Evolutionary conservation across 2,329 filamentous ascomycete genomes (phyloP), one percentile per base, ranked within the genome.

Genomic region (Alternaria rosae): DNA sequence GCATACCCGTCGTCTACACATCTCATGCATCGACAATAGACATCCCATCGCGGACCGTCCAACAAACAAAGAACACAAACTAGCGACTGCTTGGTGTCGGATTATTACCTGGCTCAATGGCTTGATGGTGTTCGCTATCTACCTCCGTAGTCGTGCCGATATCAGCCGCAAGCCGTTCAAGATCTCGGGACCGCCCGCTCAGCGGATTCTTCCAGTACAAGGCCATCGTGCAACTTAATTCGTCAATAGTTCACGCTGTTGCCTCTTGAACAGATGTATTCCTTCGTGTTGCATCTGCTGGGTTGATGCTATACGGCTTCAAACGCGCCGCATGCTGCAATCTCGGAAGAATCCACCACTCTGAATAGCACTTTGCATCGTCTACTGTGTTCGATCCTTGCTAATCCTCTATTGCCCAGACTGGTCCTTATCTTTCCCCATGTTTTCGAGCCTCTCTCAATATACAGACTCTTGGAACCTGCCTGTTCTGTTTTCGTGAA

Each of bases 131-230:
- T n/a, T 11, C 5, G 26, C 17, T 50, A 30, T 32, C 20, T 6
- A 32, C 17, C 6, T 28, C 47, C 47, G 47, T 21, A 35, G 10
- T 32, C 47, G 47, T 7, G 47, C 47, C 47, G 47, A 50, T 23
- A 50, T 32, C 17, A 32, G 47, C 47, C 28, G 47, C 26, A 50
- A 15, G 45, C 45, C 45, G 17, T n/a, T n/a, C 17, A 50, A n/a
- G 47, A 50, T 50, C 28, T 50, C 47, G 28, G 47, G 47, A 32
- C 28, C 28, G 47, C 47, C 47, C 47, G 47, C 28, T 7, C 28
- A n/a, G 28, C 26, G 13, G 47, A 23, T 11, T 23, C 26, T 50
- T 11, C 28, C 26, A 26, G 15, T n/a, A 21, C 12, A 21, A 13
- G 17, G 32, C 5, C 28, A 35, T 11, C 17, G 23, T 6, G 20